Base-by-base conservation (phyloP, 768 basidiomycete genomes). In the Antrodiella citrinella region DNA sequence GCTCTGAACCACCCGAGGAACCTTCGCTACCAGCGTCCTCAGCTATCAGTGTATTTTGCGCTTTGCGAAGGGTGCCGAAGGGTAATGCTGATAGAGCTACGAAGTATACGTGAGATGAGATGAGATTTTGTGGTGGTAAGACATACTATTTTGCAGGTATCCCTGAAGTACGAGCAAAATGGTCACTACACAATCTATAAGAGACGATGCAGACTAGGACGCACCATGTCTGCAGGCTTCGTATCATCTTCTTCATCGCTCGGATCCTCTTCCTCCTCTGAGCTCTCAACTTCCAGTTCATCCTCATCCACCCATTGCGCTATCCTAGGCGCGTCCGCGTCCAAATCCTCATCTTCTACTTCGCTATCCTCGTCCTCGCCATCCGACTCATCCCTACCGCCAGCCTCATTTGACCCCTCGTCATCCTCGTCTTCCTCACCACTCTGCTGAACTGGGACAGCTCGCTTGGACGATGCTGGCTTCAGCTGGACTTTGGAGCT, bases 251-350 rank as follows among this genome's bases (percentile, higher is more conserved):
- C 42, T 9, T 49, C 52, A 15, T 47, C 21, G 4, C 47, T 49
- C 2, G 23, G 45, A 10, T 49, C 48, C 41, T 55, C 55, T 21
- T 65, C 50, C 20, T 47, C 53, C 11, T n/a, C 47, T 35, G 21
- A 35, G 18, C 25, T 25, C 9, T 50, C 48, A 9, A 21, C 26
- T 3, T 54, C 64, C 13, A 75, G 49, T 59, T 67, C 65, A 4
- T 67, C 69, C 48, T 80, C 78, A 41, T 76, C 80, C 3, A 75
- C 67, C 80, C 81, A 86, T 56, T 79, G 80, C 12, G 72, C 75
- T 22, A 82, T 68, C n/a, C 82, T 70, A 5, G 81, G 79, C 1
- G 68, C 70, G 59, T 84, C 81, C 3, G 65, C 62, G 50, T 74
- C 72, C 3, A 51, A 50, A n/a, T 57, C 60, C 23, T 53, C 48